Evolutionary conservation across 2,329 filamentous ascomycete species (phyloP), one percentile per base, ranked within the genome.

Genomic region (Microcyclosporella mali): DNA sequence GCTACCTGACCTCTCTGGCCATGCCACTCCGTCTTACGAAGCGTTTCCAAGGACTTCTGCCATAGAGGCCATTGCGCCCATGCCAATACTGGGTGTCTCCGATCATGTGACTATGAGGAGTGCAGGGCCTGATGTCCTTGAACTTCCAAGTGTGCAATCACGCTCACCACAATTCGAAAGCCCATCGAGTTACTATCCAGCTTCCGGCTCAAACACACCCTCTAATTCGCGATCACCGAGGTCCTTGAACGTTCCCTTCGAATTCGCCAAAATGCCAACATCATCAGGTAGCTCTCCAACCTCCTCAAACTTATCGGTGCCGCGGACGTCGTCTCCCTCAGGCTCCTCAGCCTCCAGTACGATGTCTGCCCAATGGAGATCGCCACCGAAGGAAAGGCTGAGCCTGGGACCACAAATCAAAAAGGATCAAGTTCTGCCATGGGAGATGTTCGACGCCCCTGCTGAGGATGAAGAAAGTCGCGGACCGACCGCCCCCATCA

Each of bases 401-500:
- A 25, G 21, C 21, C 9, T 25, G 21, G 21, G 21, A 9, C 21
- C 21, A 6, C 31, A 37, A 31, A 31, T 25, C 27, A 41, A 44
- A 10, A 46, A 44, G 28, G 40, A 40, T 18, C 44, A 47, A 8
- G 47, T 50, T 2, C 33, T 46, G 14, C 49, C 49, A 2, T 52
- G 49, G 49, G 49, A 52, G 14, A 45, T 47, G 33, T 47, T 44
- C 14, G 46, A 47, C 21, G 41, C 49, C 25, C 49, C 41, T 11
- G 10, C 27, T 14, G 40, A 46, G 18, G 10, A 16, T 11, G 7
- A 8, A 14, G 14, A 11, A 11, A 15, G 14, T 27, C 27, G 32
- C 9, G 15, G 11, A 3, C 17, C 17, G 19, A 17, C 4, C 11
- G 14, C 21, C 9, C n/a, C 18, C 3, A 9, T n/a, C 12, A 28